A percentile compares a stretch with the other conserved stretches of the same genome.
These are phyloP conservation scores for Suhomyces atakaporum DNA, from an alignment of 1,139 yeast genomes.

Conservation along the genomic window DNA sequence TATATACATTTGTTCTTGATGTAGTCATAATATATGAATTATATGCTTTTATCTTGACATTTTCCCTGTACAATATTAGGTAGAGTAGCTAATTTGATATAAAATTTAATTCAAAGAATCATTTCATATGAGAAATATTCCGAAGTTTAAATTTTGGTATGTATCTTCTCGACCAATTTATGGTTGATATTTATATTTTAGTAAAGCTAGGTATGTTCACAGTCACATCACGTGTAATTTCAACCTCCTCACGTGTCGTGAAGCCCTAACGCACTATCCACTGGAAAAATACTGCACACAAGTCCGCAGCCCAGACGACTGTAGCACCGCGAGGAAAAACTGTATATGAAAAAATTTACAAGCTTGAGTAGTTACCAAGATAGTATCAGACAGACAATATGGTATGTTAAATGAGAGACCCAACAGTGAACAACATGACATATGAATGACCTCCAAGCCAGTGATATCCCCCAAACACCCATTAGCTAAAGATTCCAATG, in stretches of 20 bases:
- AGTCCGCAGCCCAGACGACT: slow-evolving; percentile 4
- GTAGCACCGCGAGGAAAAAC: slow-evolving; percentile 5
- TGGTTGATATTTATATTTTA: too few species aligned
- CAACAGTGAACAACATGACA: neutral
- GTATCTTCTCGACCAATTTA: too few species aligned
- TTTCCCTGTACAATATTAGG: too few species aligned
- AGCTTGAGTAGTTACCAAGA: slow-evolving; percentile 11
- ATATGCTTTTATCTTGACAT: too few species aligned
- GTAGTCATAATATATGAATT: slow-evolving; percentile 1
- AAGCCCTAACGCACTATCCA: slow-evolving; percentile 5
- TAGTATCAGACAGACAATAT: slow-evolving; percentile 14
- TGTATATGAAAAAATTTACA: slow-evolving; percentile 12
- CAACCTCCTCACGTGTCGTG: neutral
- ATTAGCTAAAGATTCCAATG: too few species aligned
- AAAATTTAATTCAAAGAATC: neutral
- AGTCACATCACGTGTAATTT: slow-evolving; percentile 11
- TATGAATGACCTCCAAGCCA: neutral
- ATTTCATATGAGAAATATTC: neutral
- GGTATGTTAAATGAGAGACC: slow-evolving; percentile 9
- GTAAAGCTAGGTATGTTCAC: too few species aligned
- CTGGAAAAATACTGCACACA: slow-evolving; percentile 8
- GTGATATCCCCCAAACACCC: neutral
- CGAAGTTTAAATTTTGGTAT: too few species aligned
- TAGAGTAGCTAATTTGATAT: too few species aligned
- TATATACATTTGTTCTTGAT: slow-evolving; percentile 4